Evolutionary conservation across 129 eudicot species (phyloP), one percentile per base, ranked within the genome.

Genomic region (Rutidosis leptorrhynchoides): DNA sequence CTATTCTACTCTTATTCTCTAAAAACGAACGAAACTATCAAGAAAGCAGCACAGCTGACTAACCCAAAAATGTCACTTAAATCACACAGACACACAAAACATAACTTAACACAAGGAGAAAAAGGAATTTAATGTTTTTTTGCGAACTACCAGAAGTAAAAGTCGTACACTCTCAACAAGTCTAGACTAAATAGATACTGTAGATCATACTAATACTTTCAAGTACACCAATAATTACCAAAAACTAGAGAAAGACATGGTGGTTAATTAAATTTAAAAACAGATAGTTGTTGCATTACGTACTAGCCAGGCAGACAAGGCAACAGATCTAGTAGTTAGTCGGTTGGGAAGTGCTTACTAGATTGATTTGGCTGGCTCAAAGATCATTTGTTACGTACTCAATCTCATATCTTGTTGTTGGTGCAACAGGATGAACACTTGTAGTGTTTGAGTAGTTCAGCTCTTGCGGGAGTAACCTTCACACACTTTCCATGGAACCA

Each of bases 261-360:
- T 64, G 25, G 45, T 42, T 7, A 17, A n/a, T n/a, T n/a, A n/a
- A n/a, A n/a, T n/a, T n/a, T n/a, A 17, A 43, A 23, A 25, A 64
- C 23, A 64, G 69, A 46, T 45, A 10, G 37, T 43, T 65, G 61
- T 56, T 56, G 61, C 33, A 56, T n/a, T n/a, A n/a, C n/a, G n/a
- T n/a, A n/a, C n/a, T 56, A 32, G 61, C 28, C 23, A 24, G 5
- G 61, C 29, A 55, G 17, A 56, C 10, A 22, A 56, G 30, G 61
- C 61, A 56, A 56, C 61, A 56, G 61, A 56, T n/a, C n/a, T n/a
- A n/a, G n/a, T n/a, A n/a, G n/a, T n/a, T n/a, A n/a, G n/a, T n/a
- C n/a, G n/a, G n/a, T n/a, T n/a, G n/a, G n/a, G n/a, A n/a, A n/a
- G n/a, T n/a, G n/a, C n/a, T n/a, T n/a, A n/a, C n/a, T n/a, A n/a